Evolutionary conservation across 441 rosid species (phyloP), one percentile per base, ranked within the genome.

Genomic region (Kokia cookei): DNA sequence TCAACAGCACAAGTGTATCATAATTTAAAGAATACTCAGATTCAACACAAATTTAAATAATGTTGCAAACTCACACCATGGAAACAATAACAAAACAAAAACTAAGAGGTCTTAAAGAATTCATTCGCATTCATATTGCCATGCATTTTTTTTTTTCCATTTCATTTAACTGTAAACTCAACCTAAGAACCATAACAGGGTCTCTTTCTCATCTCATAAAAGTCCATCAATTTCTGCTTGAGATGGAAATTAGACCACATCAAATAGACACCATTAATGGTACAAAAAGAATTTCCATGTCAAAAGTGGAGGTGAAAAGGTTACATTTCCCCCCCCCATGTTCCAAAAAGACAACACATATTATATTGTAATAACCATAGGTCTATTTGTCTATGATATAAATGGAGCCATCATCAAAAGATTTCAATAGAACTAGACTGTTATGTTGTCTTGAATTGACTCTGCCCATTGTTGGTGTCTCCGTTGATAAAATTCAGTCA

Each of bases 401-500:
- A 66, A 71, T 42, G 32, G 74, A 75, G 35, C 47, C 61, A 35
- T 14, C 17, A 65, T 45, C 11, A 40, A 53, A 65, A 51, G 37
- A 42, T 7, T 74, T 68, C 60, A 27, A 66, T 63, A 50, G 63
- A 58, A 59, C 71, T 69, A 75, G 66, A 45, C 57, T 54, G 14
- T 58, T 60, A 64, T 73, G 48, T 62, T 73, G 48, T 58, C 74
- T 57, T n/a, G 54, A 65, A 10, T 15, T 48, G 35, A 11, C 8
- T 40, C 45, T 48, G 58, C 14, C 55, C 7, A 8, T 61, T 40
- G 2, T 69, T 32, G 35, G 10, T 69, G 48, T 61, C 67, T 12
- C 19, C 26, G 58, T 57, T 47, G 27, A 58, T 73, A 48, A 19
- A 70, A 50, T 70, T 57, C 47, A 69, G 79, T 91, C 86, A 91